phyloP scores from a whole-genome alignment of 2,329 filamentous ascomycete genomes.

The Colletotrichum scovillei region DNA sequence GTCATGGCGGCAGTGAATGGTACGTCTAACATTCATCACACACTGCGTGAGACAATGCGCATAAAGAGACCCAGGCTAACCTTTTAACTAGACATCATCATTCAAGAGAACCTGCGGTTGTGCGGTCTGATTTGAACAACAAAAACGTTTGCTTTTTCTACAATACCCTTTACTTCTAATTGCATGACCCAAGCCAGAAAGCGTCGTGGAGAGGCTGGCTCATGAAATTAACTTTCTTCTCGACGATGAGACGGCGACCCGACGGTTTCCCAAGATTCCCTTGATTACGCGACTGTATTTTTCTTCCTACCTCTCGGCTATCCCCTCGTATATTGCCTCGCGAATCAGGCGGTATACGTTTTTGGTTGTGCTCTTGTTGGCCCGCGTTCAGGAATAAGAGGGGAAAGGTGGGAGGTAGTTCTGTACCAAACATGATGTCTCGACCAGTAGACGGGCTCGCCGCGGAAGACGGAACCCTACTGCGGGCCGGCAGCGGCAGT shows the following conservation, averaged over 20 bases:
- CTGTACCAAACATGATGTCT: conserved; percentile 35
- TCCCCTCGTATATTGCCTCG: conserved; percentile 28
- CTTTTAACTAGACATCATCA: conserved; percentile 86
- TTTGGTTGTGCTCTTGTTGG: conserved; percentile 28
- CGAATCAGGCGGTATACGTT: conserved; percentile 20
- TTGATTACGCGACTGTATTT: conserved; percentile 35
- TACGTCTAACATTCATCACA: conserved; percentile 56
- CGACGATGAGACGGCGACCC: conserved; percentile 33
- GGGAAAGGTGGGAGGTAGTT: conserved; percentile 15
- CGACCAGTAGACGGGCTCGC: conserved; percentile 18
- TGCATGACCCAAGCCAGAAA: conserved; percentile 38
- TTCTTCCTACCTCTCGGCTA: conserved; percentile 30
- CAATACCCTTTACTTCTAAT: conserved; percentile 56
- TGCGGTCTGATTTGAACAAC: conserved; percentile 89
- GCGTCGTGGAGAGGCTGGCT: conserved; percentile 36
- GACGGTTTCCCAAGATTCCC: conserved; percentile 36
- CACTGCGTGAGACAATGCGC: not conserved
- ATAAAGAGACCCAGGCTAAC: conserved; percentile 19
- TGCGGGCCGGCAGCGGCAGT: not conserved
- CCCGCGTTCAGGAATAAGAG: conserved; percentile 23
- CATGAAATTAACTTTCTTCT: conserved; percentile 35
- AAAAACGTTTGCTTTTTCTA: conserved; percentile 47
- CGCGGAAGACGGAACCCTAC: not conserved
- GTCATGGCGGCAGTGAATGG: conserved; percentile 99
- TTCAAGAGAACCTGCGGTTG: conserved; percentile 97